Percentiles rank a stretch among this genome's conserved stretches.
Evolutionary conservation across 345 rosid species (phyloP).

Genomic region (Eucalyptus tenuipes): DNA sequence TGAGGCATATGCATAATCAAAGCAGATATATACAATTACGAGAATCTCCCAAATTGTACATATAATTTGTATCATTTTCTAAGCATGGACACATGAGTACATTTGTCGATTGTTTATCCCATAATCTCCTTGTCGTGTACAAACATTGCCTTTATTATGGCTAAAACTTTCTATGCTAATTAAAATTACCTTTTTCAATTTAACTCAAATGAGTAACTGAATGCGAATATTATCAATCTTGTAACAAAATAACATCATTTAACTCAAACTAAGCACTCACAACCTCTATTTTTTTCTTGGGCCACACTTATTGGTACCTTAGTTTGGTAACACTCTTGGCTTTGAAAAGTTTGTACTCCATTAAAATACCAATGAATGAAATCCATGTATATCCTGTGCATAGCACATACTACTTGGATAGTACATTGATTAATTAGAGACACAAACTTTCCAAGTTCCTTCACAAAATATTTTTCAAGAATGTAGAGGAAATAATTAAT

Average conservation of each 20-base stretch:
- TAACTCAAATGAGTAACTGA: neutral
- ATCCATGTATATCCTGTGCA: neutral
- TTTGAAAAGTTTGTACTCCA: neutral
- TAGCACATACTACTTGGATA: neutral
- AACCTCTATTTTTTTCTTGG: neutral
- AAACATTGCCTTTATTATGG: no score
- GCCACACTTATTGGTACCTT: neutral
- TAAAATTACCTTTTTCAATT: neutral
- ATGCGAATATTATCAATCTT: neutral
- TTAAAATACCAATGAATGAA: neutral
- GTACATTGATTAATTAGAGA: neutral
- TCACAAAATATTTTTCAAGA: neutral
- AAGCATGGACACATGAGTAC: no score
- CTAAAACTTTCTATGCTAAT: neutral
- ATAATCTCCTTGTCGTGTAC: rapidly evolving
- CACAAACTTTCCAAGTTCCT: neutral
- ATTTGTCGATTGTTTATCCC: no score
- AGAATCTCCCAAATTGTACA: no score
- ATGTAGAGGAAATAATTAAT: neutral
- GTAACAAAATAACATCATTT: neutral
- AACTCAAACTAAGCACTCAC: neutral
- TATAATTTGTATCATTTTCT: no score
- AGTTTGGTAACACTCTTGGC: neutral
- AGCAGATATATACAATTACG: no score
- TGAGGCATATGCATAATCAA: no score